These are phyloP conservation scores for Cerioporus squamosus DNA, from an alignment of 1,284 basidiomycete species.

Conservation along the genomic window DNA sequence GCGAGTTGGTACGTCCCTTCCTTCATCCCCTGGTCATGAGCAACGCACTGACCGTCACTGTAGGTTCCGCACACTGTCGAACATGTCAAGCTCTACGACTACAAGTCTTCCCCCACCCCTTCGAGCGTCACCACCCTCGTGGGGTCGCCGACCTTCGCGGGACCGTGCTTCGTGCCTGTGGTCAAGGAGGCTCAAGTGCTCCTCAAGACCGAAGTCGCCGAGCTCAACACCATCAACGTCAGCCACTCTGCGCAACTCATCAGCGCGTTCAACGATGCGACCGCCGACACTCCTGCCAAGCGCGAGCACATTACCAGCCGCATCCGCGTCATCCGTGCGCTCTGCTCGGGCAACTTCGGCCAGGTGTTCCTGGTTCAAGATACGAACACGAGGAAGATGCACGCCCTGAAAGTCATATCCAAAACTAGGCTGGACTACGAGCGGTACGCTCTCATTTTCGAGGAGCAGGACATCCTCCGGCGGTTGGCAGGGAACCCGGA, in stretches of 20 bases:
- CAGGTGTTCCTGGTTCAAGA: slow-evolving; percentile 28
- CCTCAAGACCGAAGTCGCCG: background rate
- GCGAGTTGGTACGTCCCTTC: slow-evolving; percentile 5
- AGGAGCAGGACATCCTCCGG: slow-evolving; percentile 18
- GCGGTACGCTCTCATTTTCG: slow-evolving; percentile 10
- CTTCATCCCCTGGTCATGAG: background rate
- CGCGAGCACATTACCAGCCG: slow-evolving; percentile 13
- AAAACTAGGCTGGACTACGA: slow-evolving; percentile 15
- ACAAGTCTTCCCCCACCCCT: background rate
- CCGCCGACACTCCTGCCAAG: background rate
- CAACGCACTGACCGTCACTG: background rate
- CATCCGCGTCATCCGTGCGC: slow-evolving; percentile 21
- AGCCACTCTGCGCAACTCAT: background rate
- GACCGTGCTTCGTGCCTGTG: too few species aligned
- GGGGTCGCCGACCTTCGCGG: background rate
- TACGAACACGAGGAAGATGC: slow-evolving; percentile 11
- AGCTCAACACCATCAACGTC: background rate
- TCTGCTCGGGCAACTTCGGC: slow-evolving; percentile 31
- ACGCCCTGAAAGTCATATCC: slow-evolving; percentile 31
- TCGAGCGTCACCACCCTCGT: slow-evolving; percentile 10
- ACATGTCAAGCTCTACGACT: background rate
- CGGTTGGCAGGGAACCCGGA: slow-evolving; percentile 16
- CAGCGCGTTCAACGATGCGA: background rate
- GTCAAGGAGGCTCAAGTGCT: background rate
- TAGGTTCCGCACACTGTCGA: background rate